Percentiles rank a stretch among this genome's conserved stretches.
Conservation (phyloP, 176 grass and related monocot genomes). For the Alopecurus myosuroides region DNA sequence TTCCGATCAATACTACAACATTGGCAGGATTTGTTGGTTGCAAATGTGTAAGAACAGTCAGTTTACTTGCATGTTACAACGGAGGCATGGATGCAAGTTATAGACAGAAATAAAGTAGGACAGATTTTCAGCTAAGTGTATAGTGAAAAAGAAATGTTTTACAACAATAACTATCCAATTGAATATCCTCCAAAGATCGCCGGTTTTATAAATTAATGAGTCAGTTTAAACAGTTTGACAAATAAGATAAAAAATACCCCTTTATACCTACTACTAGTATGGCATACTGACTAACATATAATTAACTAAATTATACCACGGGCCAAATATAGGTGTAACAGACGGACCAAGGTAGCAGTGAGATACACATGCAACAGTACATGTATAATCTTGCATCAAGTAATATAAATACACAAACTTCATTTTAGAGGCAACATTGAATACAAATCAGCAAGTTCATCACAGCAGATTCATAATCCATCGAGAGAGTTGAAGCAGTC, state of each 20-base stretch:
- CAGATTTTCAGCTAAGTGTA: neutral
- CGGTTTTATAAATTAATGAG: neutral
- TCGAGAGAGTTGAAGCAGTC: no score
- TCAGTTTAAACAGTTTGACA: neutral
- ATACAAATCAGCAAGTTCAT: neutral
- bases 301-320: neutral
- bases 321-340: neutral
- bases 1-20: no score
- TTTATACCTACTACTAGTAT: neutral
- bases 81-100: neutral
- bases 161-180: neutral
- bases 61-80: neutral
- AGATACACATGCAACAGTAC: neutral
- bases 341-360: neutral
- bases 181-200: neutral
- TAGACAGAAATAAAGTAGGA: neutral
- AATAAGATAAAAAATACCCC: neutral
- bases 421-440: neutral
- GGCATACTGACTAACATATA: neutral
- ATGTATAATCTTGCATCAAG: slow-evolving; percentile 8
- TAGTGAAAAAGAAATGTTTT: neutral
- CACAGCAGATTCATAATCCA: no score
- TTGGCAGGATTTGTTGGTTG: no score
- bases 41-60: no score
- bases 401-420: slow-evolving; percentile 7